Percentiles rank a stretch among this genome's conserved stretches.
Evolutionary conservation across 202 grass and related monocot species (phyloP).

Genomic region (Carex arenaria): DNA sequence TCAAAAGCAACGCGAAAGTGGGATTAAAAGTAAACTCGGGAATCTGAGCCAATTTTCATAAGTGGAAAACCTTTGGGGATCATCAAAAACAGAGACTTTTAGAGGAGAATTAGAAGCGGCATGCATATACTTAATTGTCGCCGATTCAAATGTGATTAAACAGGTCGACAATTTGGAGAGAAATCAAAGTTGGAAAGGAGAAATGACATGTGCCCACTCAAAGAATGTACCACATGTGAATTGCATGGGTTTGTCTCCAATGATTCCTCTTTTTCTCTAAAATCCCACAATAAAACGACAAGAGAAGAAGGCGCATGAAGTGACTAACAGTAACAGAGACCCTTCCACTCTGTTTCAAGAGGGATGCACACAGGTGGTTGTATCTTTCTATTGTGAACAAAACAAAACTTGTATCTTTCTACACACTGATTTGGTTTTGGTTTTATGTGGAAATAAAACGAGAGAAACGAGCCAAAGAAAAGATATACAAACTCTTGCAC

Average conservation of each 20-base stretch:
- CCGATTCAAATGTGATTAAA: conserved; percentile 14
- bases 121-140: neutral
- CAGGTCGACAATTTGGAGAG: neutral
- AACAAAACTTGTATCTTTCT: conserved; percentile 12
- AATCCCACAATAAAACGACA: conserved; percentile 18
- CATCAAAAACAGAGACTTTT: conserved; percentile 11
- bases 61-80: conserved; percentile 7
- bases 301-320: neutral
- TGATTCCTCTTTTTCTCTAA: conserved; percentile 20
- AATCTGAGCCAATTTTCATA: conserved; percentile 5
- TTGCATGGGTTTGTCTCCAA: conserved; percentile 27
- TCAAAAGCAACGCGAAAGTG: conserved; percentile 16
- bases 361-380: neutral
- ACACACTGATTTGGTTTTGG: neutral
- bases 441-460: conserved; percentile 4
- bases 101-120: neutral
- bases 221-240: conserved; percentile 21
- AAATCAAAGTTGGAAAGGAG: conserved; percentile 10
- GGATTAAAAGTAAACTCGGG: neutral
- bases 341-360: neutral
- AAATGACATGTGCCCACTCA: conserved; percentile 21
- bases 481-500: neutral
- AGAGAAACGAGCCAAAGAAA: neutral
- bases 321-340: conserved; percentile 15
- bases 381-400: neutral